Base-by-base conservation (phyloP, 148 eudicot genomes). In the Rhododendron henanense region DNA sequence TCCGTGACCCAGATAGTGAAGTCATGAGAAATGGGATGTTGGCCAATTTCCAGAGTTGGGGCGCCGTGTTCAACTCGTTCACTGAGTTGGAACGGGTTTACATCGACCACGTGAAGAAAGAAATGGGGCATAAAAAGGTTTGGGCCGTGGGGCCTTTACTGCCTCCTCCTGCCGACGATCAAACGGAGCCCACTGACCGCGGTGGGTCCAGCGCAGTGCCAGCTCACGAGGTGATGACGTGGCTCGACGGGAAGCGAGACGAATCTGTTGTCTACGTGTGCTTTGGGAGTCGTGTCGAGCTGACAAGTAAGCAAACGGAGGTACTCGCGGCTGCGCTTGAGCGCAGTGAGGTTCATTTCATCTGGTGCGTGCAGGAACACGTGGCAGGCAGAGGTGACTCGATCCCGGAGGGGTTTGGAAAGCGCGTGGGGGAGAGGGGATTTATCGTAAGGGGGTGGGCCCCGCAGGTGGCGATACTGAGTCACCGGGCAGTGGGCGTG, bases 211-310 rank as follows among this genome's bases (percentile, higher is more conserved):
- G 81, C 10, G 21, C 76, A 0, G 48, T 82, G 69, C 63, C 81
- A 21, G 14, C 67, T 91, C 44, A 86, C 23, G 73, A 65, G 13
- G 85, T 93, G 74, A 45, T 90, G 35, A 39, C 81, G 11, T 96
- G 98, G 98, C 95, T 96, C 2, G 94, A 96, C 85, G 44, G 18
- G 50, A 89, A 89, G 4, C 88, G 78, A 19, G 91, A 92, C 84
- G 89, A 69, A 7, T 89, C 91, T 28, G 95, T 96, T 23, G 44
- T 96, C 35, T 93, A 91, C 61, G 93, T 94, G 41, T 92, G 95
- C 83, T 93, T 94, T 81, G 98, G 98, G n/a, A 94, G 94, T 61
- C 95, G 91, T 18, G 86, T 87, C 9, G 25, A 57, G 57, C 82
- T 93, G 25, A 89, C 80, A 25, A 47, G 81, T n/a, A 83, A 88